These are phyloP conservation scores for Physcia stellaris DNA, from an alignment of 495 filamentous ascomycete genomes.

Conservation along the genomic window DNA sequence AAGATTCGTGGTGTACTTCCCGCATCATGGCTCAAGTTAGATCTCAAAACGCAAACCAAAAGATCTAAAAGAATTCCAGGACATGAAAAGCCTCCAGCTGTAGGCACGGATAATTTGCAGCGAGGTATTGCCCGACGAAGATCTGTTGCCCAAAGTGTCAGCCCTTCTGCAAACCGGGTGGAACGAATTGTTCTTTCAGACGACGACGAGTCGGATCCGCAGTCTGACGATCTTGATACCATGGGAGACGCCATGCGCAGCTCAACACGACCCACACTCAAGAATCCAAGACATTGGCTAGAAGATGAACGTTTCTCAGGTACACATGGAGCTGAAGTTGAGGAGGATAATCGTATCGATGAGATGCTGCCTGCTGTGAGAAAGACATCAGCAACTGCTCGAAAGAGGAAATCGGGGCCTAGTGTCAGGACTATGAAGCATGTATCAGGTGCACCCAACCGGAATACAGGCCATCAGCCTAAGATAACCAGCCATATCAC, in stretches of 20 bases:
- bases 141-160: slow-evolving; percentile 5
- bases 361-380: slow-evolving; percentile 33
- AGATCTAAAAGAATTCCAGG: slow-evolving; percentile 22
- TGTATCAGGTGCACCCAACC: no score
- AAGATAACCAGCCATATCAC: slow-evolving; percentile 30
- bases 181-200: slow-evolving; percentile 8
- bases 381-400: no score
- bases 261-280: neutral
- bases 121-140: slow-evolving; percentile 40
- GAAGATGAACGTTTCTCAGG: slow-evolving; percentile 18
- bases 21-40: slow-evolving; percentile 76
- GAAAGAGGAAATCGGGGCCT: no score
- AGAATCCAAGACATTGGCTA: slow-evolving; percentile 10
- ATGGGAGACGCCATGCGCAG: no score
- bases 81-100: neutral
- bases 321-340: slow-evolving; percentile 19
- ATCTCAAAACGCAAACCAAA: slow-evolving; percentile 32
- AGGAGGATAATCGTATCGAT: slow-evolving; percentile 46
- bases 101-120: slow-evolving; percentile 21
- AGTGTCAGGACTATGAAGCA: no score
- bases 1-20: slow-evolving; percentile 76
- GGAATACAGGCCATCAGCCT: slow-evolving; percentile 29
- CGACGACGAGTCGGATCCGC: neutral
- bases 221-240: neutral
- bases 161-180: slow-evolving; percentile 18